A percentile compares a stretch with the other conserved stretches of the same genome.
Evolutionary conservation across 1,284 basidiomycete species (phyloP).

Genomic region (Grifola frondosa): DNA sequence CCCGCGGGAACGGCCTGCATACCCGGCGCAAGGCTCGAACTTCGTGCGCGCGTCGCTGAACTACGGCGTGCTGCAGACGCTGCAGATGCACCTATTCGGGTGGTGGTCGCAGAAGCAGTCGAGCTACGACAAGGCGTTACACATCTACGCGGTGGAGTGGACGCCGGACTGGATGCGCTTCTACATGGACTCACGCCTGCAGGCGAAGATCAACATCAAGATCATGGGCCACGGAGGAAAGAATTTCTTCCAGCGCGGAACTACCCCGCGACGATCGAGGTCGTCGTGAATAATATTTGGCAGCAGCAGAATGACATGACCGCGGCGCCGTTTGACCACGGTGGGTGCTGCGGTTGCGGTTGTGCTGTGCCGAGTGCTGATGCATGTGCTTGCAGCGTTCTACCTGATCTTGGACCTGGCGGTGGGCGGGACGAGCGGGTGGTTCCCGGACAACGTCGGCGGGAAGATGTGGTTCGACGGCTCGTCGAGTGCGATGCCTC

Average conservation of each 20-base stretch:
- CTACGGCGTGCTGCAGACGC: slow-evolving; percentile 64
- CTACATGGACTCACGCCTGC: slow-evolving; percentile 46
- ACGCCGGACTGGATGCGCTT: slow-evolving; percentile 67
- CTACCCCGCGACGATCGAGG: slow-evolving; percentile 38
- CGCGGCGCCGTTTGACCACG: slow-evolving; percentile 78
- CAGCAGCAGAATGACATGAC: slow-evolving; percentile 40
- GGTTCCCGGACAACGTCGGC: slow-evolving; percentile 78
- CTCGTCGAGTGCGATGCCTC: slow-evolving; percentile 63
- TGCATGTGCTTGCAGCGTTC: no score
- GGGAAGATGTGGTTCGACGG: slow-evolving; percentile 81
- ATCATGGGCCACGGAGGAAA: slow-evolving; percentile 39
- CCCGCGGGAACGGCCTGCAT: slow-evolving; percentile 63
- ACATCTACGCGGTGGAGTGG: slow-evolving; percentile 81
- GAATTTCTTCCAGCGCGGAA: slow-evolving; percentile 39
- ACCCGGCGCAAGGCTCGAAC: slow-evolving; percentile 67
- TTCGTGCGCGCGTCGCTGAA: slow-evolving; percentile 73
- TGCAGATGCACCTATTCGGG: slow-evolving; percentile 62
- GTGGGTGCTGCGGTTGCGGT: slow-evolving; percentile 49
- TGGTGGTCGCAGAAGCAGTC: slow-evolving; percentile 68
- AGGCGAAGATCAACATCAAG: slow-evolving; percentile 50
- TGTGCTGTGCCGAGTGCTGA: slow-evolving; percentile 84
- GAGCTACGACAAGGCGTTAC: slow-evolving; percentile 64
- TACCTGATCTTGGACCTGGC: slow-evolving; percentile 82
- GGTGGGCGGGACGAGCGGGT: slow-evolving; percentile 83
- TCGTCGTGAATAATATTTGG: slow-evolving; percentile 52